These are phyloP conservation scores for Melanopsichium pennsylvanicum DNA, from an alignment of 1,284 basidiomycete species.

Conservation along the genomic window DNA sequence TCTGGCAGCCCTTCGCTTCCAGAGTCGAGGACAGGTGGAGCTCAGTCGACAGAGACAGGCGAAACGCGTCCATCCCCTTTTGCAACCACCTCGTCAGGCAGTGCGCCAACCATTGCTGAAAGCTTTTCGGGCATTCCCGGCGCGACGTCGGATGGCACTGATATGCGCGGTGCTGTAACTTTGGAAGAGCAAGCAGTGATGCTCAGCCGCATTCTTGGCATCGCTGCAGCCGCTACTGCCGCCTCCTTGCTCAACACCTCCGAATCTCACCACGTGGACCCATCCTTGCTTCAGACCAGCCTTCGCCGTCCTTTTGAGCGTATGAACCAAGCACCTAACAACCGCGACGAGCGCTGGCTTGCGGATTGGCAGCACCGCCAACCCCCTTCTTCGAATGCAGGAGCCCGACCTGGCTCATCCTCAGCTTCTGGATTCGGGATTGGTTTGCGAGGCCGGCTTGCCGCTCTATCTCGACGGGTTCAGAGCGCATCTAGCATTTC, in stretches of 20 bases:
- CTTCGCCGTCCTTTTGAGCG: conserved; percentile 37
- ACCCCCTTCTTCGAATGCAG: too few relatives aligned
- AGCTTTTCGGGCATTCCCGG: background rate
- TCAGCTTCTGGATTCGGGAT: conserved; percentile 9
- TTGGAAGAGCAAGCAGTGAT: conserved; percentile 63
- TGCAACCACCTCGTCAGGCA: background rate
- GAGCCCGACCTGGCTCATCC: too few relatives aligned
- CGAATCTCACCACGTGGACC: conserved; percentile 37
- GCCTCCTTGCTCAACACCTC: conserved; percentile 55
- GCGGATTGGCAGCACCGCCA: conserved; percentile 24
- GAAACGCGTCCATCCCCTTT: background rate
- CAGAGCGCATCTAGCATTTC: conserved; percentile 15
- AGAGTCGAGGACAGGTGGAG: background rate
- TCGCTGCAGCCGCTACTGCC: conserved; percentile 62
- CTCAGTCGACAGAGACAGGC: background rate
- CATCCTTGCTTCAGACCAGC: conserved; percentile 43
- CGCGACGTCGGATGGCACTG: conserved; percentile 13
- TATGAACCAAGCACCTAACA: conserved; percentile 21
- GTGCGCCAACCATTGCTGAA: background rate
- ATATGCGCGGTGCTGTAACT: conserved; percentile 52
- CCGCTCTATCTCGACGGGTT: conserved; percentile 22
- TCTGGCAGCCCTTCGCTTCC: background rate
- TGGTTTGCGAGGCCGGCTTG: conserved; percentile 38
- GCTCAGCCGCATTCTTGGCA: conserved; percentile 58
- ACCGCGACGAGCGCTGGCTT: conserved; percentile 23